Conservation (phyloP, 2,329 filamentous ascomycete genomes). For the Lasiodiplodia hormozganensis region DNA sequence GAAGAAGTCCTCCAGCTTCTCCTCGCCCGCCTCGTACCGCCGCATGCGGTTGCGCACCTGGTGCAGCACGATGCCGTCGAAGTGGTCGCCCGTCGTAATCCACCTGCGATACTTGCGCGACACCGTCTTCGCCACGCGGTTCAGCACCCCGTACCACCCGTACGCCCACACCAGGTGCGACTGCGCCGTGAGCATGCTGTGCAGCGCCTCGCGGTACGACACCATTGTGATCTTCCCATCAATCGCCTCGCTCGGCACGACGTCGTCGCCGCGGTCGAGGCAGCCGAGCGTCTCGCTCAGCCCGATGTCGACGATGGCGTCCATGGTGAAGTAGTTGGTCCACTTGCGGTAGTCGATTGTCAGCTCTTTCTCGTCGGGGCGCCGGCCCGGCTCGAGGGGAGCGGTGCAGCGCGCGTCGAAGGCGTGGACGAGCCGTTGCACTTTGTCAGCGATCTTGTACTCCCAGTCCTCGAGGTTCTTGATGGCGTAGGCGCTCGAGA, state of each 20-base stretch:
- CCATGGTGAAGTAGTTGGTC: conserved; percentile 64
- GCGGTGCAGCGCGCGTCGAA: conserved; percentile 53
- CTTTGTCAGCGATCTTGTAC: conserved; percentile 31
- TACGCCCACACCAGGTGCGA: too few relatives aligned
- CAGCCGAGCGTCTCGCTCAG: conserved; percentile 59
- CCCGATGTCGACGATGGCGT: conserved; percentile 65
- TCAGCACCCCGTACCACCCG: too few relatives aligned
- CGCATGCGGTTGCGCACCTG: too few relatives aligned
- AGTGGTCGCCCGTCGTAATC: too few relatives aligned
- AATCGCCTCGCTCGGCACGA: conserved; percentile 8
- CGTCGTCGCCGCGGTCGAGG: conserved; percentile 58
- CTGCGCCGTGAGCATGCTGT: too few relatives aligned
- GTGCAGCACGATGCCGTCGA: too few relatives aligned
- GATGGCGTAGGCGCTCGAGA: conserved; percentile 35
- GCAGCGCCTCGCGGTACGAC: conserved; percentile 54
- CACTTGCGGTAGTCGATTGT: conserved; percentile 60
- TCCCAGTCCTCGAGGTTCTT: conserved; percentile 35
- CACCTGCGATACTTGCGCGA: too few relatives aligned
- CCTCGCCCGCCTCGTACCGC: too few relatives aligned
- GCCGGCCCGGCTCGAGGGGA: conserved; percentile 36
- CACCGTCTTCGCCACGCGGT: too few relatives aligned
- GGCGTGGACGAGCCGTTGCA: conserved; percentile 43
- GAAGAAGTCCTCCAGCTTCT: conserved; percentile 27
- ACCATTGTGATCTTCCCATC: conserved; percentile 45
- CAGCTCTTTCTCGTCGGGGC: conserved; percentile 47